phyloP scores from a whole-genome alignment of 2,329 filamentous ascomycete species.

The Shiraia bambusicola region DNA sequence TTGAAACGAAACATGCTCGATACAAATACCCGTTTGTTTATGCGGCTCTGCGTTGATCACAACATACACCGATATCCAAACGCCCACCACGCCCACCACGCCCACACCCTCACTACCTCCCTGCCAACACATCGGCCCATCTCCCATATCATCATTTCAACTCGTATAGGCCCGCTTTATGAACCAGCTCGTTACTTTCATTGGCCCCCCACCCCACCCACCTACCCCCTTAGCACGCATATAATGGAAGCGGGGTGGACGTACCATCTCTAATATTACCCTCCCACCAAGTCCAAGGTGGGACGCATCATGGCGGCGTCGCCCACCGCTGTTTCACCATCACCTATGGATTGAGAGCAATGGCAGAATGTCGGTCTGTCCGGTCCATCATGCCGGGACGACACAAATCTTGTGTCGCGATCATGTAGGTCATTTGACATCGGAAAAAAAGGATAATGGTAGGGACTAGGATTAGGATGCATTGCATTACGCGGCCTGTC shows the following conservation, averaged over 20 bases:
- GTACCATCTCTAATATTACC: constrained; percentile 2
- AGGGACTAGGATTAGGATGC: too few species aligned
- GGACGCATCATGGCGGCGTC: constrained; percentile 9
- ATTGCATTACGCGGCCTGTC: too few species aligned
- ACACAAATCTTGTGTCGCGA: constrained; percentile 2
- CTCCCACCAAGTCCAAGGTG: constrained; percentile 5
- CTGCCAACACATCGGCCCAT: constrained; percentile 8
- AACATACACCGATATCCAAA: not conserved
- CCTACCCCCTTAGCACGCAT: constrained; percentile 9
- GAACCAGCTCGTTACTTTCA: constrained; percentile 4
- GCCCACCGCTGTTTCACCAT: constrained; percentile 15
- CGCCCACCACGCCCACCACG: not conserved
- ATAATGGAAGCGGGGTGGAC: constrained; percentile 12
- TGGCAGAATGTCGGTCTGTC: constrained; percentile 15
- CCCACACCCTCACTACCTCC: constrained; percentile 3
- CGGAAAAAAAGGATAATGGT: not conserved
- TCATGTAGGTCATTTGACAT: constrained; percentile 2
- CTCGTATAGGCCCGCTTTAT: not conserved
- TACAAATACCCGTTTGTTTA: not conserved
- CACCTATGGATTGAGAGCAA: not conserved
- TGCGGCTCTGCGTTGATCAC: constrained; percentile 17
- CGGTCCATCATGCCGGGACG: not conserved
- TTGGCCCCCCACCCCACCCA: constrained; percentile 13
- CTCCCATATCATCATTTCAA: constrained; percentile 2
- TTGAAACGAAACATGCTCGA: too few species aligned